Evolutionary conservation across 2,329 filamentous ascomycete genomes (phyloP), one percentile per base, ranked within the genome.

Genomic region (Apiospora saccharicola): DNA sequence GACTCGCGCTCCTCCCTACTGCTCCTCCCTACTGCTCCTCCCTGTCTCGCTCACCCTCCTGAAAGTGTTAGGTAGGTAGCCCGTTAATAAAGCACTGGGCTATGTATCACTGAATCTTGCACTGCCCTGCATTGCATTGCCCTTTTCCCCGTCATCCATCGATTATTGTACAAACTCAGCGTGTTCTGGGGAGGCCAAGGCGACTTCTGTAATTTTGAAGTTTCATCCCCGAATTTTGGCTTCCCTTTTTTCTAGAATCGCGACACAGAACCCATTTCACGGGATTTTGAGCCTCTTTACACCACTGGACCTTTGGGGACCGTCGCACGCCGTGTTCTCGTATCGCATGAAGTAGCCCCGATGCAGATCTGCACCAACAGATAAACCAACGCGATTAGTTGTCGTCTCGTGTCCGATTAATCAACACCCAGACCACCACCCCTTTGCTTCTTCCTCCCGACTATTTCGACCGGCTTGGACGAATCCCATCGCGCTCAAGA

Each of bases 321-420:
- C 57, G 57, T 64, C 57, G 57, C 34, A 64, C 57, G 34, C 57
- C 34, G 57, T 64, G 57, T 64, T 64, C 57, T 64, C 57, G 57
- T 64, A 64, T 64, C 57, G 57, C 57, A 41, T 64, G 6, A 34
- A 64, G 57, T 64, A 64, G 57, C 57, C 57, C 57, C 57, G 57
- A 64, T 64, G 57, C 57, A 64, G 57, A 64, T 64, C 57, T 64
- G 57, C 57, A 64, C 57, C 57, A 64, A 64, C 57, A n/a, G 57
- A 64, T 64, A 64, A 64, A 64, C 57, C 57, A 64, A 64, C 57
- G 34, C 57, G 57, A 64, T 64, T 64, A 64, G 57, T 64, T 64
- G 57, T 64, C 57, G 57, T 64, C 57, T 64, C 57, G 57, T 64
- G 57, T 64, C 34, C 57, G 57, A 64, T 64, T 64, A 64, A 64